Base-by-base conservation (phyloP, 2,329 filamentous ascomycete genomes). In the Neoascochyta sp. region DNA sequence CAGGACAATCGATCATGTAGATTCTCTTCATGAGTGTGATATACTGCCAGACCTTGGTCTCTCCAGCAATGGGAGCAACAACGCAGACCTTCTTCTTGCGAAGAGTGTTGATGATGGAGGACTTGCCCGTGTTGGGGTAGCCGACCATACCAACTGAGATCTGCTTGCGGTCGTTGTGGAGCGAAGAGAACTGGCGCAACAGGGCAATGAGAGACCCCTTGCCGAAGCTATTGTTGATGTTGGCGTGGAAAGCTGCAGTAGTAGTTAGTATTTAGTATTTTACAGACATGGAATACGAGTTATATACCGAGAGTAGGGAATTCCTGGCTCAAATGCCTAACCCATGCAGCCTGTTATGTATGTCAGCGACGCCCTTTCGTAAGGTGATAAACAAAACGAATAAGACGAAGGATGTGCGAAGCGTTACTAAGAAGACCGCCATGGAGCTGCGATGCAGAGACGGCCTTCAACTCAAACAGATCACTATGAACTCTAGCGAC, bases 11-110 rank as follows among this genome's bases (percentile, higher is more conserved):
- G 50, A 98, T 96, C 32, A 98, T 76, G 64, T 90, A 89, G 29
- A 94, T 94, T 31, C 87, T 75, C 68, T 89, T 93, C 85, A 94
- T 95, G 37, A 96, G 66, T 3, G 88, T 95, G 47, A 95, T 87
- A 57, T 95, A 95, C 62, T 95, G 90, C 90, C 92, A 96, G 16
- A 95, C 85, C 37, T 95, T 96, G 18, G 90, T 96, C 70, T 95
- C 89, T 9, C 89, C 92, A 5, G 92, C 90, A 41, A 96, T 95
- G 5, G 90, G 92, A 5, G 92, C 92, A 3, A 94, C 87, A 10
- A 75, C 92, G 68, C 89, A 89, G 22, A 95, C 89, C 62, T 92
- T 89, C 71, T 95, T 96, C 63, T 88, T 90, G 24, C 88, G 78
- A 3, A 98, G 70, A 0, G 90, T 95, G 67, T 98, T 98, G 68